phyloP scores from a whole-genome alignment of 805 yeast species.

The Ascoidea tarda region DNA sequence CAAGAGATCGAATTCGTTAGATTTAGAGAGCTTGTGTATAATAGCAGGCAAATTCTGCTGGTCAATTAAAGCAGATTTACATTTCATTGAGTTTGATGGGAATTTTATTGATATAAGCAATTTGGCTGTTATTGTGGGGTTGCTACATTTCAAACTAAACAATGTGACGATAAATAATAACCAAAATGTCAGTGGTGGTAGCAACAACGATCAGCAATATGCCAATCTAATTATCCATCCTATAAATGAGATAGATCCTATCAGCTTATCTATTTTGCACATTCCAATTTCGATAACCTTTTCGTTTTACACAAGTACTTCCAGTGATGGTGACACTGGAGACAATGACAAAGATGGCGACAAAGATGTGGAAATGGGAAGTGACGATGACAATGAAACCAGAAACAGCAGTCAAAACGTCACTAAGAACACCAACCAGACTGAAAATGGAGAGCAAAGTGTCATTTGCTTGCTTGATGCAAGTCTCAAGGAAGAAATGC shows the following conservation, averaged over 20 bases:
- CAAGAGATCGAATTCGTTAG: conserved; percentile 80
- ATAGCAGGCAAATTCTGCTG: conserved; percentile 86
- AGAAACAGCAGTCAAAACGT: conserved; percentile 19
- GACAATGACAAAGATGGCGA: background rate
- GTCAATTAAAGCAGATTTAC: conserved; percentile 83
- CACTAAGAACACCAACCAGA: conserved; percentile 63
- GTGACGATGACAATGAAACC: conserved; percentile 4
- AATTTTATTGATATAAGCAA: conserved; percentile 85
- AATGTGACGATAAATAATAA: conserved; percentile 65
- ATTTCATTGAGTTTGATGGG: conserved; percentile 83
- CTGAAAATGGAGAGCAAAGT: conserved; percentile 34
- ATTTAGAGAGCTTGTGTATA: conserved; percentile 80
- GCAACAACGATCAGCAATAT: too few relatives aligned
- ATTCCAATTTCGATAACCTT: conserved; percentile 84
- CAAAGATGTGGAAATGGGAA: conserved; percentile 4
- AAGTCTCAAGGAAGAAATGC: conserved; percentile 56
- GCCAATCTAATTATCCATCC: conserved; percentile 44
- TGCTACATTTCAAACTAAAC: conserved; percentile 72
- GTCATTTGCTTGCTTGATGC: conserved; percentile 46
- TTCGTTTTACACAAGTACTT: conserved; percentile 60
- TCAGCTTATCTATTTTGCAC: conserved; percentile 73
- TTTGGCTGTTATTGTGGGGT: conserved; percentile 77
- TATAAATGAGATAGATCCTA: conserved; percentile 71
- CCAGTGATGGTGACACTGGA: too few relatives aligned
- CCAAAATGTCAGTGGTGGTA: conserved; percentile 12